Evolutionary conservation across 1,139 yeast genomes (phyloP).

Genomic region (Candida dubliniensis): DNA sequence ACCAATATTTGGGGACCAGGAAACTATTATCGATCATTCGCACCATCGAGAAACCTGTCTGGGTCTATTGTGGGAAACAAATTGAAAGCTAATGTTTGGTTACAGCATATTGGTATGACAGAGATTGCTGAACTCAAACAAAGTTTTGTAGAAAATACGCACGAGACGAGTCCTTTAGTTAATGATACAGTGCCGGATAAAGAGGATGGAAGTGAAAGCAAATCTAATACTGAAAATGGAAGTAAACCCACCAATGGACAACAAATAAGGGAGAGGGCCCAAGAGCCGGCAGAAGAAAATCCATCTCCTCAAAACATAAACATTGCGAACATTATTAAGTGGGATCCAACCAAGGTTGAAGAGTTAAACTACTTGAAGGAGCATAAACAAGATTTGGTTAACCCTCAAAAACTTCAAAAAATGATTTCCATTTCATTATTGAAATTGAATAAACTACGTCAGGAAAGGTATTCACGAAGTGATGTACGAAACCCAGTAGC

Average conservation of each 20-base stretch:
- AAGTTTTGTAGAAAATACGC: constrained; percentile 20
- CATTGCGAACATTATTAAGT: constrained; percentile 34
- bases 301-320: constrained; percentile 20
- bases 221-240: constrained; percentile 8
- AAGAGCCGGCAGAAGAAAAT: constrained; percentile 10
- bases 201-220: constrained; percentile 12
- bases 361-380: constrained; percentile 27
- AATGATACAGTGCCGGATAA: constrained; percentile 3
- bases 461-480: constrained; percentile 47
- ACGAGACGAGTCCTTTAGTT: constrained; percentile 2
- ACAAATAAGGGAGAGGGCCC: constrained; percentile 7
- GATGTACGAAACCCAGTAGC: constrained; percentile 29
- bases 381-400: constrained; percentile 25
- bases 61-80: constrained; percentile 64
- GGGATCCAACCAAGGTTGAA: constrained; percentile 37
- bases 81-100: constrained; percentile 73
- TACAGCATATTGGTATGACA: constrained; percentile 66
- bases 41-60: constrained; percentile 74
- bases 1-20: constrained; percentile 23
- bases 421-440: constrained; percentile 57
- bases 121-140: constrained; percentile 43
- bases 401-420: constrained; percentile 41
- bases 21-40: constrained; percentile 68
- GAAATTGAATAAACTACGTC: constrained; percentile 64
- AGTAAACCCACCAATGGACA: constrained; percentile 7